Base-by-base conservation (phyloP, 768 basidiomycete genomes). In the Tricholomella constricta region DNA sequence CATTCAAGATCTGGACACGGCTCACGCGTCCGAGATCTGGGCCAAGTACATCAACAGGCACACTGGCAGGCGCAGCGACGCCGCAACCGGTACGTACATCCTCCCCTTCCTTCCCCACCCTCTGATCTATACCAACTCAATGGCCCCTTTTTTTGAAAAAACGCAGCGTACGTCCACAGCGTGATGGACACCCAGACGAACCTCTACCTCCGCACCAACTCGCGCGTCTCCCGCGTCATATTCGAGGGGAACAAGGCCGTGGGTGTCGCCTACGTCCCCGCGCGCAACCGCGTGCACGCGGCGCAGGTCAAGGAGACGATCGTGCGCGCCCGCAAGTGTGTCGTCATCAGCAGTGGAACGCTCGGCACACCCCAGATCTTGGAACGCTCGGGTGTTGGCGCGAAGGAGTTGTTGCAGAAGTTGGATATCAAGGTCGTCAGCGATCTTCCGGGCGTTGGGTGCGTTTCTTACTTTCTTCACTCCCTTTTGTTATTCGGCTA, bases 31-130 rank as follows among this genome's bases (percentile, higher is more conserved):
- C 49, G 86, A 87, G 66, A 84, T 86, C 51, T 87, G 85, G 86
- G 85, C 85, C 45, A 88, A 88, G 65, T 88, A 87, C 63, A 85
- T 88, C 76, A 86, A 86, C 68, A 78, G 84, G 59, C 80, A 86
- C 62, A 88, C 85, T 31, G 86, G 86, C 53, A 74, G 86, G 56
- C 83, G 85, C 45, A 85, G 83, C 55, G 86, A 88, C 58, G 85
- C 86, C 43, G 84, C 86, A 2, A 85, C 84, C 40, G 84, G 83
- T 82, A 61, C 29, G 64, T 56, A 31, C n/a, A n/a, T n/a, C 20
- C 17, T 20, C 56, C 19, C 22, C 36, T 10, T 35, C 17, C 2
- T 25, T 25, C 4, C 22, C 29, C 6, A 3, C 25, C 34, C 12
- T 6, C 25, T 51, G 27, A 41, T 32, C 29, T 19, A 38, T 22